Base-by-base conservation (phyloP, 306 rosid genomes). In the Mimosa pudica region DNA sequence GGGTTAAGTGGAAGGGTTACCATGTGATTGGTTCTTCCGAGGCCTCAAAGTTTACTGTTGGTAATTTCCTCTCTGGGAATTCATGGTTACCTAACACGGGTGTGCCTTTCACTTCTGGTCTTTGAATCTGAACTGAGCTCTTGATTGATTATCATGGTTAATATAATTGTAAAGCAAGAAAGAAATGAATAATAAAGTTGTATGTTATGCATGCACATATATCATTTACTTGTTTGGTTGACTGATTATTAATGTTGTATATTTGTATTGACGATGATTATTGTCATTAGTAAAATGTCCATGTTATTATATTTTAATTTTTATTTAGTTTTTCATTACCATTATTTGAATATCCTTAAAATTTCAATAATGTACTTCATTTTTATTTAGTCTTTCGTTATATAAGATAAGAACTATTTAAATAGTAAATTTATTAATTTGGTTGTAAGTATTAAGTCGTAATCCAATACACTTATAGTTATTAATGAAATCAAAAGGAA, bases 51-150 rank as follows among this genome's bases (percentile, higher is more conserved):
- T 92, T 89, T 63, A 90, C 89, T 0, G 94, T 86, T 44, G 88
- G 48, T 1, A 87, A 71, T 70, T 88, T 92, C 73, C 81, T 92
- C 49, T 91, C 82, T 6, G 97, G 94, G 11, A 69, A 47, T 9
- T 61, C 91, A 2, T 92, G 97, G 97, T 73, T 92, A 73, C 90
- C 97, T n/a, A 74, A 77, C 9, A 88, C 94, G n/a, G 74, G 70
- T 41, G 92, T 92, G 32, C 94, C 97, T 52, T 92, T 82, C 81
- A 85, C 94, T 0, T 13, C 91, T 10, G 52, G 87, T 32, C 86
- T 92, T 1, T 92, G 32, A 86, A 44, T 41, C 7, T 30, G 2
- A 17, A 17, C n/a, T 6, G 17, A 32, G 18, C 14, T 11, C 70
- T 12, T 4, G 2, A 35, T 64, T 64, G 12, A 13, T 64, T 35